Evolutionary conservation across 2,329 filamentous ascomycete species (phyloP).

Genomic region (Botrytis deweyae): DNA sequence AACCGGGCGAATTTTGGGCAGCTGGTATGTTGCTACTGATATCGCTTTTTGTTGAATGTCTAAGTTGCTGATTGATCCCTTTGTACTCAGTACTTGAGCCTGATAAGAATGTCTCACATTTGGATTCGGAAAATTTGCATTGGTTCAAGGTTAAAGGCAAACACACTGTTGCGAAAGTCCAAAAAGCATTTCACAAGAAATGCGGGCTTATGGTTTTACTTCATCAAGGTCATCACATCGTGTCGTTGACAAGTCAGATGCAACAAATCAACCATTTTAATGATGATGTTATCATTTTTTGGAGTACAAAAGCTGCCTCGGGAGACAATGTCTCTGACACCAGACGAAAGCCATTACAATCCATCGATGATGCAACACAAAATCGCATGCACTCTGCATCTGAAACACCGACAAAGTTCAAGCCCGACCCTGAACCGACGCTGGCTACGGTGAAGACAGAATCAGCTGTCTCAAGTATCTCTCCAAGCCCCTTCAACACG

Average conservation of each 20-base stretch:
- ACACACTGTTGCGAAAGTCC: constrained; percentile 20
- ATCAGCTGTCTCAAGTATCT: not conserved
- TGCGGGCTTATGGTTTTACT: not conserved
- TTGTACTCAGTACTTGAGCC: not conserved
- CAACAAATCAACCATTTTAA: constrained; percentile 13
- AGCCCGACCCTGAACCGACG: not conserved
- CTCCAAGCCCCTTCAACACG: not conserved
- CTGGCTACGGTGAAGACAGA: not conserved
- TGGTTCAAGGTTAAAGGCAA: constrained; percentile 22
- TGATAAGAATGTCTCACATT: not conserved
- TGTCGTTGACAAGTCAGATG: constrained; percentile 1
- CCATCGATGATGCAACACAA: not conserved
- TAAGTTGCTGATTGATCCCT: not conserved
- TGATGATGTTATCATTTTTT: constrained; percentile 17
- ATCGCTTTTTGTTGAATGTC: not conserved
- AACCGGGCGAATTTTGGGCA: constrained; percentile 11
- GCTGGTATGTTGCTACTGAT: not conserved
- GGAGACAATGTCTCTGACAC: not conserved
- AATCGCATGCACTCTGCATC: not conserved
- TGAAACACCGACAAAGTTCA: not conserved
- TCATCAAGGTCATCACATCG: constrained; percentile 1
- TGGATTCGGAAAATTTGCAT: not conserved
- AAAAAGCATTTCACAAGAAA: constrained; percentile 10
- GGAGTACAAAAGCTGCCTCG: not conserved
- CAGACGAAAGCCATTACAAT: not conserved